Evolutionary conservation across 2,329 filamentous ascomycete genomes (phyloP), one percentile per base, ranked within the genome.

Genomic region (Periconia macrospinosa): DNA sequence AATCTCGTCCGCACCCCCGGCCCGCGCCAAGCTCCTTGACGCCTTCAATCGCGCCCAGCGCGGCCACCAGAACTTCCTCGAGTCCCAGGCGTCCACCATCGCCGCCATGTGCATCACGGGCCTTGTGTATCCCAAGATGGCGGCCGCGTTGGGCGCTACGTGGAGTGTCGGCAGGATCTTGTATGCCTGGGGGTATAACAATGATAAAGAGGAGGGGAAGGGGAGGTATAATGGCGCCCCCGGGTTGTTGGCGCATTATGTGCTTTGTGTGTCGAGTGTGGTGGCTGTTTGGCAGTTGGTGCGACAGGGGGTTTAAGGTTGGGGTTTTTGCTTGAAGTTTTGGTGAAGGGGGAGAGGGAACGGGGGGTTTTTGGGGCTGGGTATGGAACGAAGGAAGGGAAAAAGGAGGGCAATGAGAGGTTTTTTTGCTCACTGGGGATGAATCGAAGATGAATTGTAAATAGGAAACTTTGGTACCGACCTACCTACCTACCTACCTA

Each of bases 61-160:
- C 62, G 64, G 65, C 2, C 82, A 85, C 75, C 75, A 76, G 65
- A 86, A 87, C 71, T 85, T 80, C 72, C 72, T 82, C 60, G 85
- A 87, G 73, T 84, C 85, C 69, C 77, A 82, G 56, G 63, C 79
- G 2, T 76, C 78, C 50, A 78, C 79, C 5, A 76, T 84, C 44
- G 72, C 79, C 23, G 76, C 76, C 45, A 75, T 83, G 63, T 72
- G 86, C 17, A 75, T 86, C 50, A 76, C 79, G 0, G 84, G 84
- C 2, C 60, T 86, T 50, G 74, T 74, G 56, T 84, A 80, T 67
- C 84, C 84, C 0, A 63, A 75, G 27, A 69, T 77, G 3, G 72
- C 79, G 2, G 72, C 79, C 0, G 71, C 69, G 3, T 56, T 83
- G 45, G 81, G 81, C 9, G 69, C 69, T 0, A 66, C 69, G 2